These are phyloP conservation scores for Tinospora cordifolia DNA, from an alignment of 164 flowering plant genomes.

Conservation along the genomic window DNA sequence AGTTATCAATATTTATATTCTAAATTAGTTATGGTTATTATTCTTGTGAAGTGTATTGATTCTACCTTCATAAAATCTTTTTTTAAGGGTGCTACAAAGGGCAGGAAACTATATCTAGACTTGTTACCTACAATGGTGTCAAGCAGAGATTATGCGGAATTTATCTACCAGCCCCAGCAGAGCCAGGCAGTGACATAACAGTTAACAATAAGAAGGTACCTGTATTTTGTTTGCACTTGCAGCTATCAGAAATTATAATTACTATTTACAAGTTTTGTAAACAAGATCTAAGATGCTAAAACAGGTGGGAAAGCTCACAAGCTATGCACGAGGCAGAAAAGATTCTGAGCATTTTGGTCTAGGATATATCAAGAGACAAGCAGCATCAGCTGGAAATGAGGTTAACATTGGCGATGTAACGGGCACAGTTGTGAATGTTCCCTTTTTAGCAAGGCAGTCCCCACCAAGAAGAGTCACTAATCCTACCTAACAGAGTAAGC, in stretches of 20 bases:
- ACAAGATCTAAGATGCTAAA: background rate
- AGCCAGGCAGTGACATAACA: constrained; percentile 59
- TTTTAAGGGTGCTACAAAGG: constrained; percentile 83
- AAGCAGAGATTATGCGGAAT: constrained; percentile 76
- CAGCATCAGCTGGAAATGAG: constrained; percentile 44
- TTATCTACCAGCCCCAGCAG: constrained; percentile 49
- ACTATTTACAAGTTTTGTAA: background rate
- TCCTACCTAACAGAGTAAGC: background rate
- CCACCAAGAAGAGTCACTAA: constrained; percentile 12
- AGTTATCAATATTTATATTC: background rate
- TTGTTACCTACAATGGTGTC: constrained; percentile 77
- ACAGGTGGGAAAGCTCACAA: constrained; percentile 80
- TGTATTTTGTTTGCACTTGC: background rate
- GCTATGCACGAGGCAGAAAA: constrained; percentile 48
- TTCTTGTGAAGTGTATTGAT: background rate
- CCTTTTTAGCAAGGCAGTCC: constrained; percentile 48
- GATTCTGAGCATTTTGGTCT: constrained; percentile 53
- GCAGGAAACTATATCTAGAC: constrained; percentile 82
- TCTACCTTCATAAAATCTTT: background rate
- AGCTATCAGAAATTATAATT: constrained; percentile 3
- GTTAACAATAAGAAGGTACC: constrained; percentile 65
- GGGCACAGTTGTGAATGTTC: constrained; percentile 57
- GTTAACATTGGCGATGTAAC: constrained; percentile 50
- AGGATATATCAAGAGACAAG: constrained; percentile 63
- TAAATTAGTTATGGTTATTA: background rate